phyloP scores from a whole-genome alignment of 1,284 basidiomycete species.

The Pseudozyma pruni region DNA sequence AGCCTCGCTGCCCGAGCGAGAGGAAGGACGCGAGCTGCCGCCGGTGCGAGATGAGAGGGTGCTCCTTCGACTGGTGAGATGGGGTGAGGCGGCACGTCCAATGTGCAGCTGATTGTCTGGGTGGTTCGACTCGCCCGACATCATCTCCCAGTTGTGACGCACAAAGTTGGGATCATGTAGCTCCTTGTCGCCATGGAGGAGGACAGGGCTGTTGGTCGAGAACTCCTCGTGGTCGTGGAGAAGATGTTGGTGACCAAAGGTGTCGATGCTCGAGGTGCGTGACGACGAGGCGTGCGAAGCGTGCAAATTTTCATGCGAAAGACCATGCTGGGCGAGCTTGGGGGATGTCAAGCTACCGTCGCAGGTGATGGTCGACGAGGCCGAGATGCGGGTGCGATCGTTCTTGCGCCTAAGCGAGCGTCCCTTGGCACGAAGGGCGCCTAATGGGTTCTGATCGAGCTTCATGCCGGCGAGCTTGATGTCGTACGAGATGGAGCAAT shows the following conservation, averaged over 20 bases:
- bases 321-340: conserved; percentile 7
- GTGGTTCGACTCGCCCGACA: conserved; percentile 25
- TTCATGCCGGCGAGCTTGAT: conserved; percentile 22
- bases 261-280: conserved; percentile 21
- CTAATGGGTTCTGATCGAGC: conserved; percentile 34
- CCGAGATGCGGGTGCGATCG: conserved; percentile 31
- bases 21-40: conserved; percentile 30
- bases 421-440: conserved; percentile 28
- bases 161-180: conserved; percentile 46
- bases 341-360: conserved; percentile 19
- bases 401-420: conserved; percentile 31
- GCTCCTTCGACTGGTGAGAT: conserved; percentile 28
- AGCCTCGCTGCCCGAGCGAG: conserved; percentile 36
- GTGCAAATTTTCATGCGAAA: conserved; percentile 19
- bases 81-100: conserved; percentile 21
- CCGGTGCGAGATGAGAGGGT: conserved; percentile 27
- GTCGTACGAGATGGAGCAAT: conserved; percentile 7
- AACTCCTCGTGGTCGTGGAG: conserved; percentile 14
- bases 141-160: conserved; percentile 48
- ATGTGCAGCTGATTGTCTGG: conserved; percentile 30
- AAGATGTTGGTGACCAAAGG: conserved; percentile 7
- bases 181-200: conserved; percentile 38
- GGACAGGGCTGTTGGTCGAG: conserved; percentile 25
- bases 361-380: conserved; percentile 23
- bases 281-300: conserved; percentile 3